These are phyloP conservation scores for Mucor irregularis DNA, from an alignment of 371 early-diverging fungal genomes.

Conservation along the genomic window DNA sequence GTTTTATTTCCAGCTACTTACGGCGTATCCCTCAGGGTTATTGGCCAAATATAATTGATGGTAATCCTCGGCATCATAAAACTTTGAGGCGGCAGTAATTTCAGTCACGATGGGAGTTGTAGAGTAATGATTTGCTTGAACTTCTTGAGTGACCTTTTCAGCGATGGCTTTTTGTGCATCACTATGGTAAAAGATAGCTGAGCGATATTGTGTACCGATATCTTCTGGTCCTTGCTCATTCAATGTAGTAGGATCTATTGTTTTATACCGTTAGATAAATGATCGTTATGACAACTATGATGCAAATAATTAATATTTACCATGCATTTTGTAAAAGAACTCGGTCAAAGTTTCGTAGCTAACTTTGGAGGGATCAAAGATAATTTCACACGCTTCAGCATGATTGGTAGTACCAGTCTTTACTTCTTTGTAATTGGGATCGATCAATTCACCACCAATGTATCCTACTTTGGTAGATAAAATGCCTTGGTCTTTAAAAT, in stretches of 20 bases:
- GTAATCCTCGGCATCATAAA: constrained; percentile 87
- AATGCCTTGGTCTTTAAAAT: constrained; percentile 54
- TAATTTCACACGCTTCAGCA: constrained; percentile 80
- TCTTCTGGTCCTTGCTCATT: constrained; percentile 42
- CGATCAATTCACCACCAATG: constrained; percentile 63
- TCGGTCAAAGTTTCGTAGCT: constrained; percentile 68
- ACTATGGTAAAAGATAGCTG: constrained; percentile 81
- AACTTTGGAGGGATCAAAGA: constrained; percentile 69
- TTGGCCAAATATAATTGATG: constrained; percentile 84
- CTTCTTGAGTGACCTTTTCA: constrained; percentile 61
- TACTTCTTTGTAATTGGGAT: constrained; percentile 65
- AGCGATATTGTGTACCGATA: constrained; percentile 60
- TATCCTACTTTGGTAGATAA: constrained; percentile 74
- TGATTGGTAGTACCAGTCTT: constrained; percentile 73
- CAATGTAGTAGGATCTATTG: constrained; percentile 52
- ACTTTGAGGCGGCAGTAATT: constrained; percentile 65
- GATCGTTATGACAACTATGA: not conserved
- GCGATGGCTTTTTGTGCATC: constrained; percentile 76
- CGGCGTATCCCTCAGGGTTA: constrained; percentile 45
- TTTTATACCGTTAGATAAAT: not conserved
- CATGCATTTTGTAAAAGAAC: constrained; percentile 86
- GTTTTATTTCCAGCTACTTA: constrained; percentile 4
- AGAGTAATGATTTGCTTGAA: constrained; percentile 62
- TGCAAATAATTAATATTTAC: constrained; percentile 22
- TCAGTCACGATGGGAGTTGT: constrained; percentile 64